Evolutionary conservation across 305 asterid genomes (phyloP).

Genomic region (Solanum chacoense): DNA sequence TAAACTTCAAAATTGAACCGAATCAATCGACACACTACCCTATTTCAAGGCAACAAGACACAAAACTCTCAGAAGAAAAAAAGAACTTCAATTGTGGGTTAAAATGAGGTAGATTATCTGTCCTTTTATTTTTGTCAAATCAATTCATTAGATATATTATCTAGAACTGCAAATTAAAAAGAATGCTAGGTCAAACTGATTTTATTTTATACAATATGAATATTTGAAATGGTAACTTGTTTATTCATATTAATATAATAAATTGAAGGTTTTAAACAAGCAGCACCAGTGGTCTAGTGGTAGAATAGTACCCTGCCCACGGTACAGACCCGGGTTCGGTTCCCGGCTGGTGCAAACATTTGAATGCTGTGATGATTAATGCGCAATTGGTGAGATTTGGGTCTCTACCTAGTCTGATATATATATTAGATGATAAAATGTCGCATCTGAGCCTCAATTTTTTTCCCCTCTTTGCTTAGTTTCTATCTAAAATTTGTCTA

Average conservation of each 20-base stretch:
- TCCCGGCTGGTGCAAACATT: conserved; percentile 52
- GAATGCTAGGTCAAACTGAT: not conserved
- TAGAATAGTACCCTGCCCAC: conserved; percentile 63
- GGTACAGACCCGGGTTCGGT: conserved; percentile 78
- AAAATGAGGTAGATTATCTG: not conserved
- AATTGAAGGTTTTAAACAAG: accelerated
- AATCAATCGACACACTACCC: not conserved
- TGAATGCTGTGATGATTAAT: not conserved
- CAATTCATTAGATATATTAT: not conserved
- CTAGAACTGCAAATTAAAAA: not conserved
- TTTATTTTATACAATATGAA: not conserved
- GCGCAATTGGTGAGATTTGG: not conserved
- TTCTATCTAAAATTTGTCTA: too few relatives aligned
- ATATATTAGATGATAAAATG: not conserved
- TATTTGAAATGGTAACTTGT: not conserved
- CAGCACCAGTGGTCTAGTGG: not conserved
- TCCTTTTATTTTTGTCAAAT: not conserved
- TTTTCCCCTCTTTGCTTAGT: not conserved
- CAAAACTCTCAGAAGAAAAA: not conserved
- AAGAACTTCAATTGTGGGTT: not conserved
- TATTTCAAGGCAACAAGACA: not conserved
- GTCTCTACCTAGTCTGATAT: not conserved
- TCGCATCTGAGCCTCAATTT: not conserved
- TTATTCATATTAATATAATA: too few relatives aligned
- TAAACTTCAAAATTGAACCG: not conserved